phyloP scores from a whole-genome alignment of 192 early-diverging fungal species.

The Rhizophagus sp. region DNA sequence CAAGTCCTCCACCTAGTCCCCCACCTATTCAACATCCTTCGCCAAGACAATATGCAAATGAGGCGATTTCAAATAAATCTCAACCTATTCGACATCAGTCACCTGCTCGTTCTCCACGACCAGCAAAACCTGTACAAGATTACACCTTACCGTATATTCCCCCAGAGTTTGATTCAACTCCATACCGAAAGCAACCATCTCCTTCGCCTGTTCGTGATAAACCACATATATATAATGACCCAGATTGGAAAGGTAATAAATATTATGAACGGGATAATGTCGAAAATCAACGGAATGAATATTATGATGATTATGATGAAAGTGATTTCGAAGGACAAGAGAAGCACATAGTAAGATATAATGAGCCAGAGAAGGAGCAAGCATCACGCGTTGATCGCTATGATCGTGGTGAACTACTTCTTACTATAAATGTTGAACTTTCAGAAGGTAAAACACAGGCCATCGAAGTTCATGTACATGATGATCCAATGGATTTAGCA shows the following conservation, averaged over 20 bases:
- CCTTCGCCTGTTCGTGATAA: neutral
- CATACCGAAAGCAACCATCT: slow-evolving; percentile 12
- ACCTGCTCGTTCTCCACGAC: slow-evolving; percentile 1
- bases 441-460: slow-evolving; percentile 6
- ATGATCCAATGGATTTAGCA: slow-evolving; percentile 25
- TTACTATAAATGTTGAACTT: slow-evolving; percentile 26
- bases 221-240: neutral
- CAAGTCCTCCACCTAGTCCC: neutral
- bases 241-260: neutral
- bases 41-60: neutral
- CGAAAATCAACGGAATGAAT: neutral
- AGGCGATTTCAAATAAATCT: neutral
- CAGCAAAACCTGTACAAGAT: neutral
- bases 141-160: neutral
- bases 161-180: slow-evolving; percentile 11
- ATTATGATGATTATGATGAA: slow-evolving; percentile 4
- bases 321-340: neutral
- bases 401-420: slow-evolving; percentile 11
- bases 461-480: slow-evolving; percentile 21
- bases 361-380: neutral
- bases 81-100: neutral
- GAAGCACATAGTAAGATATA: neutral
- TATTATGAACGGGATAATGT: neutral
- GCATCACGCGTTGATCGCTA: neutral
- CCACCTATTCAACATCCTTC: neutral